Percentiles rank a stretch among this genome's conserved stretches.
Evolutionary conservation across 805 yeast genomes (phyloP).

Genomic region (Candida orba): DNA sequence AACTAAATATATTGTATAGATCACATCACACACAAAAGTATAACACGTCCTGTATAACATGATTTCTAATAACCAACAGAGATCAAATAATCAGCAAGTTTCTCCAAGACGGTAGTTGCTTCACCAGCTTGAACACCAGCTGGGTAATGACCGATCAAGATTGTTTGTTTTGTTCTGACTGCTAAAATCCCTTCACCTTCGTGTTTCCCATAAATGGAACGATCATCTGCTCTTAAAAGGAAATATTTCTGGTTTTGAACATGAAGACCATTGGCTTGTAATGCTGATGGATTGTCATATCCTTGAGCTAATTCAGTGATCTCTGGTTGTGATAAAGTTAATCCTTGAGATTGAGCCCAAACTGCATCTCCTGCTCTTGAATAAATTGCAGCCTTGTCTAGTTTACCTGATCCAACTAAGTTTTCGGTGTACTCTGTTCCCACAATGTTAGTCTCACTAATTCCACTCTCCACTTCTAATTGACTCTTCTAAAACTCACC

Average conservation of each 20-base stretch:
- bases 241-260: conserved; percentile 82
- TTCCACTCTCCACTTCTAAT: no score
- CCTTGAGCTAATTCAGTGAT: conserved; percentile 70
- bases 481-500: conserved; percentile 26
- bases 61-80: conserved; percentile 65
- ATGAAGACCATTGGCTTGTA: conserved; percentile 85
- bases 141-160: conserved; percentile 90
- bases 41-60: neutral
- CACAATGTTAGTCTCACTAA: neutral
- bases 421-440: conserved; percentile 86
- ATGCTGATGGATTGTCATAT: conserved; percentile 66
- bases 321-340: conserved; percentile 61
- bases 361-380: conserved; percentile 91
- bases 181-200: conserved; percentile 84
- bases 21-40: neutral
- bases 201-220: conserved; percentile 89
- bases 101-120: conserved; percentile 91
- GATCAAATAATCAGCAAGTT: conserved; percentile 90
- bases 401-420: conserved; percentile 75
- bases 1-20: no score
- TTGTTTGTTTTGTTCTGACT: conserved; percentile 91
- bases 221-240: conserved; percentile 79
- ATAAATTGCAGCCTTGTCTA: conserved; percentile 89
- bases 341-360: conserved; percentile 82
- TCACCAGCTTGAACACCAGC: conserved; percentile 89